phyloP scores from a whole-genome alignment of 2,329 filamentous ascomycete genomes.

The Cyphellophora attinorum region DNA sequence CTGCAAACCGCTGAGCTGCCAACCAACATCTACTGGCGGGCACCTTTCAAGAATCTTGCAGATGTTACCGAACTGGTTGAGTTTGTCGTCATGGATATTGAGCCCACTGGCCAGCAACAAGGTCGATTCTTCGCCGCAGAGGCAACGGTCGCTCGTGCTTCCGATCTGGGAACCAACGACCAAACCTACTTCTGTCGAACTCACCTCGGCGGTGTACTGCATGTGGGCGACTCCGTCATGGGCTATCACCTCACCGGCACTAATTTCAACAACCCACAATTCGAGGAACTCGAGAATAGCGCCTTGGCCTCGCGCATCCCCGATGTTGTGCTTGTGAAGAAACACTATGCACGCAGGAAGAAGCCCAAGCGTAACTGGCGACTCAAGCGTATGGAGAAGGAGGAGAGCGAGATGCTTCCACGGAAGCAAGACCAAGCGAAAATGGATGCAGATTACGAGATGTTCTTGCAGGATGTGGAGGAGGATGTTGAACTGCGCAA shows the following conservation, averaged over 20 bases:
- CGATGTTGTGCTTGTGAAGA: slow-evolving; percentile 93
- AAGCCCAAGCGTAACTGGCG: slow-evolving; percentile 85
- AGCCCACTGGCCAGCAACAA: slow-evolving; percentile 62
- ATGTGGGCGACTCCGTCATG: slow-evolving; percentile 84
- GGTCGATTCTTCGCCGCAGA: slow-evolving; percentile 81
- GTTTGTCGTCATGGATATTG: slow-evolving; percentile 92
- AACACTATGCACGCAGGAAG: slow-evolving; percentile 79
- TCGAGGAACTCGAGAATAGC: slow-evolving; percentile 71
- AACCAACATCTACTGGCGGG: slow-evolving; percentile 77
- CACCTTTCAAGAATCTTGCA: slow-evolving; percentile 73
- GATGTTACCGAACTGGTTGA: slow-evolving; percentile 80
- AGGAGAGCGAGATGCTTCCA: slow-evolving; percentile 78
- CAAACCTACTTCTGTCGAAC: slow-evolving; percentile 83
- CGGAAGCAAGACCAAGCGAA: slow-evolving; percentile 80
- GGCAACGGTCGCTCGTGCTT: slow-evolving; percentile 75
- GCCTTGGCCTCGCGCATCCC: slow-evolving; percentile 72
- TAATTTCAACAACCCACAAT: slow-evolving; percentile 85
- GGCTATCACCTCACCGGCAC: slow-evolving; percentile 85
- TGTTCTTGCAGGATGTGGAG: slow-evolving; percentile 94
- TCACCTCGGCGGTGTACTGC: slow-evolving; percentile 75
- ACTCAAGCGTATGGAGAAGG: slow-evolving; percentile 83
- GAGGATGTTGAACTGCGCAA: slow-evolving; percentile 82
- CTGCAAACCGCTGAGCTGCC: slow-evolving; percentile 84
- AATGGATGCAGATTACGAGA: slow-evolving; percentile 89
- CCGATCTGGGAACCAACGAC: slow-evolving; percentile 79